These are phyloP conservation scores for Handroanthus guayacan DNA, from an alignment of 257 asterid species.

Conservation along the genomic window DNA sequence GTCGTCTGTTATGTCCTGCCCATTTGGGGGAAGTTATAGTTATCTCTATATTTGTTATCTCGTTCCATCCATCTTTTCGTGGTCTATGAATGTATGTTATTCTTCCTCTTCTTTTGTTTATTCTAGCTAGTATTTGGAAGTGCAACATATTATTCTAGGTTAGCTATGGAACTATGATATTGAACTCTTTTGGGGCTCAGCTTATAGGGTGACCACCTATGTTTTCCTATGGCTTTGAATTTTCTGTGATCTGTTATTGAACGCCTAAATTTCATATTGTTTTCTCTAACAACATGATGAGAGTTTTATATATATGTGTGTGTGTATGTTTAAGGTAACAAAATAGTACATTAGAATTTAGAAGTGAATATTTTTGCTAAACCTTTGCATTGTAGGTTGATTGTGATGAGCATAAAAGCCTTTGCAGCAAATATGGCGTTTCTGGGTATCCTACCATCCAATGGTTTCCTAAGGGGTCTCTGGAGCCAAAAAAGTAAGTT, in stretches of 20 bases:
- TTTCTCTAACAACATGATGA: not conserved
- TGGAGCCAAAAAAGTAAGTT: constrained; percentile 82
- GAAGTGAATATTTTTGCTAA: not conserved
- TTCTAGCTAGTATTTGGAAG: not conserved
- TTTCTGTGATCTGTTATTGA: not conserved
- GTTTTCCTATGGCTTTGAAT: constrained; percentile 13
- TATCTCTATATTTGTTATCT: not conserved
- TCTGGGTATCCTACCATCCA: constrained; percentile 90
- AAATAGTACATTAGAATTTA: not conserved
- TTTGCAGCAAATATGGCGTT: constrained; percentile 82
- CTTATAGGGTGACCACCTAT: not conserved
- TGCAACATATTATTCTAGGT: not conserved
- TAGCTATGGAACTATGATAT: constrained; percentile 10
- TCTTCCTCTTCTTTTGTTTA: not conserved
- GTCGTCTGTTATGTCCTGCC: not conserved
- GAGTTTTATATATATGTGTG: not conserved
- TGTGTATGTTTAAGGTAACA: not conserved
- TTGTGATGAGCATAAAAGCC: constrained; percentile 81
- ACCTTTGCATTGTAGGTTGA: constrained; percentile 61
- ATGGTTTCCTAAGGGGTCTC: constrained; percentile 91
- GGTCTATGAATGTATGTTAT: not conserved
- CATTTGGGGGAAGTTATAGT: not conserved
- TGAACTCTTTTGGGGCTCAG: constrained; percentile 10
- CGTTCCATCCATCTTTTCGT: not conserved
- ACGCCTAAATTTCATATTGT: not conserved